A percentile compares a stretch with the other conserved stretches of the same genome.
Evolutionary conservation across 495 filamentous ascomycete genomes (phyloP).

Genomic region (Podospora fimiseda): DNA sequence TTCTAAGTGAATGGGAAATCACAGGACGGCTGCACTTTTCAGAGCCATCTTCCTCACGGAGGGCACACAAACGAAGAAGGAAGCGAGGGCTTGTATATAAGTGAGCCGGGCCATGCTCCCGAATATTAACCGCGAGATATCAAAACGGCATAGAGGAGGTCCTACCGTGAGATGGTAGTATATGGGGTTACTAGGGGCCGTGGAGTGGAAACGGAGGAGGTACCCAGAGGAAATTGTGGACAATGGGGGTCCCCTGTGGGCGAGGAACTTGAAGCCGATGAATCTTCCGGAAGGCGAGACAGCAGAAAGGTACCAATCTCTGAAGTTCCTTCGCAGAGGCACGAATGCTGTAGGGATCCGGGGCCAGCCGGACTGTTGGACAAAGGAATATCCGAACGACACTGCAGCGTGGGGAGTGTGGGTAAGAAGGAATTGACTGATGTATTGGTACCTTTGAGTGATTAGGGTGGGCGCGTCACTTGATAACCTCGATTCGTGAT

Average conservation of each 20-base stretch:
- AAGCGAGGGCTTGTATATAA: conserved; percentile 12
- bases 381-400: conserved; percentile 26
- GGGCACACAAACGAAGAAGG: not conserved
- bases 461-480: conserved; percentile 23
- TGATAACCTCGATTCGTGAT: conserved; percentile 18
- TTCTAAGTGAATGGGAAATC: too few relatives aligned
- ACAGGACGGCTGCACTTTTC: conserved; percentile 14
- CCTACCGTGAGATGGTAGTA: not conserved
- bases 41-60: not conserved
- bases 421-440: conserved; percentile 10
- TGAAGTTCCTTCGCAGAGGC: conserved; percentile 11
- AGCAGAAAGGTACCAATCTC: conserved; percentile 9
- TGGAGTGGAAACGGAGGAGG: conserved; percentile 8
- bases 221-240: conserved; percentile 4
- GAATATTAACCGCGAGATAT: conserved; percentile 19
- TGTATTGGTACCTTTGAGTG: not conserved
- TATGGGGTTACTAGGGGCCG: not conserved
- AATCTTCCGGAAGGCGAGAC: conserved; percentile 1
- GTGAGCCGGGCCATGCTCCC: conserved; percentile 5
- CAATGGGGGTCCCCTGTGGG: not conserved
- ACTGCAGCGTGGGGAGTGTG: conserved; percentile 26
- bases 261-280: conserved; percentile 3
- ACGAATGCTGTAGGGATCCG: conserved; percentile 6
- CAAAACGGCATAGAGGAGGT: conserved; percentile 10
- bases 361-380: conserved; percentile 6